Conservation (phyloP, 208 protist genomes). For the Leishmania gerbilli region DNA sequence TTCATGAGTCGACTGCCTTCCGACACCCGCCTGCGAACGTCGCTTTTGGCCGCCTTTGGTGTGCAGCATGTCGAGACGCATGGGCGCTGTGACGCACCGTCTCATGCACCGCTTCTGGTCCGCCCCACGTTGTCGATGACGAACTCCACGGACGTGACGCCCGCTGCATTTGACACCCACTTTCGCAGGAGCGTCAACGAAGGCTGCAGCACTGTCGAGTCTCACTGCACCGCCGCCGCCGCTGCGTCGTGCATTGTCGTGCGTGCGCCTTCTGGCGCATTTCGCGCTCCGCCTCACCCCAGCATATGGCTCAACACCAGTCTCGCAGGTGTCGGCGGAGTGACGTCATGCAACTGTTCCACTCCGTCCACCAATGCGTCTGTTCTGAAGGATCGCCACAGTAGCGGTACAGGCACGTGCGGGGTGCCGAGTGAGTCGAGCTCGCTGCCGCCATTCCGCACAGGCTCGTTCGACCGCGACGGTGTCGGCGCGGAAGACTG, state of each 20-base stretch:
- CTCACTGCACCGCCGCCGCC: not conserved
- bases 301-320: not conserved
- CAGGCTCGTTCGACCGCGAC: not conserved
- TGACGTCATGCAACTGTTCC: slow-evolving; percentile 3
- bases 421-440: not conserved
- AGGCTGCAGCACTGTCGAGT: not conserved
- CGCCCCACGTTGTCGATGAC: not conserved
- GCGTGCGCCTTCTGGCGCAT: not conserved
- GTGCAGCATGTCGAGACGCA: not conserved
- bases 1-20: not conserved
- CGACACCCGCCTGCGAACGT: not conserved
- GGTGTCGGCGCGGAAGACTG: not conserved
- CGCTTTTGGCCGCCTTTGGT: not conserved
- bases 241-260: not conserved
- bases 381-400: slow-evolving; percentile 1
- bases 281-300: not conserved
- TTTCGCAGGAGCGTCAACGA: not conserved
- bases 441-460: not conserved
- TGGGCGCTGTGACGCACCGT: not conserved
- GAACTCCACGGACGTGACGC: not conserved
- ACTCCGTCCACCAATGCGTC: not conserved
- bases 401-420: not conserved
- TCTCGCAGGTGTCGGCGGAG: not conserved
- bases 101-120: not conserved
- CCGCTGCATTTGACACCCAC: not conserved